phyloP scores from a whole-genome alignment of 257 asterid species.

The Solanum habrochaites region DNA sequence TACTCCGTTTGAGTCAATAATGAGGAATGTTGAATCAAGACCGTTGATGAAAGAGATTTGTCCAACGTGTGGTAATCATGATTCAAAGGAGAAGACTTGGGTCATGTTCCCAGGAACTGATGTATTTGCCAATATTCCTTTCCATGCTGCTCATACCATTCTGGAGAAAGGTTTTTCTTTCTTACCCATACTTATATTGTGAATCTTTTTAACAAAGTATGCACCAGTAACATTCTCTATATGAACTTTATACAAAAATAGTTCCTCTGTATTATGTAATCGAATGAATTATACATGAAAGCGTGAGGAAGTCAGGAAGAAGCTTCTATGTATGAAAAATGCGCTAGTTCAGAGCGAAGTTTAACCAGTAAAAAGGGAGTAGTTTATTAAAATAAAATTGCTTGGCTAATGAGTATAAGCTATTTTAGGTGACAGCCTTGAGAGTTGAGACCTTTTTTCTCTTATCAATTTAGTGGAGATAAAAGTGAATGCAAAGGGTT shows the following conservation, averaged over 20 bases:
- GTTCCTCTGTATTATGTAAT: not conserved
- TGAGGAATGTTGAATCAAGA: constrained; percentile 65
- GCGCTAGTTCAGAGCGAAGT: not conserved
- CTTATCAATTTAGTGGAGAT: not conserved
- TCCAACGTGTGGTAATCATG: constrained; percentile 72
- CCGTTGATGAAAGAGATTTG: constrained; percentile 82
- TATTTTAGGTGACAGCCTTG: not conserved
- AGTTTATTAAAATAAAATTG: not conserved
- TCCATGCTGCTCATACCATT: constrained; percentile 94
- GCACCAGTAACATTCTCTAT: not conserved
- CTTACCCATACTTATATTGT: not conserved
- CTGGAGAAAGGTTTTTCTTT: constrained; percentile 63
- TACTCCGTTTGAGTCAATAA: constrained; percentile 70
- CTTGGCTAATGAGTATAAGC: not conserved
- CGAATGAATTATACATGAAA: not conserved
- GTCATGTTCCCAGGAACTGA: constrained; percentile 81
- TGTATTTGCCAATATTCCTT: constrained; percentile 54
- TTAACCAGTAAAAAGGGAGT: not conserved
- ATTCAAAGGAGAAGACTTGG: constrained; percentile 61
- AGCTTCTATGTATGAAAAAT: not conserved
- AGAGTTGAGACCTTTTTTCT: not conserved
- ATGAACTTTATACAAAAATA: not conserved
- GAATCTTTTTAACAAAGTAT: not conserved
- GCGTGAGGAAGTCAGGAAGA: not conserved
- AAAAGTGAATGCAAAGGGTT: not conserved